Conservation (phyloP, 805 yeast species). For the Lipomyces sp. region DNA sequence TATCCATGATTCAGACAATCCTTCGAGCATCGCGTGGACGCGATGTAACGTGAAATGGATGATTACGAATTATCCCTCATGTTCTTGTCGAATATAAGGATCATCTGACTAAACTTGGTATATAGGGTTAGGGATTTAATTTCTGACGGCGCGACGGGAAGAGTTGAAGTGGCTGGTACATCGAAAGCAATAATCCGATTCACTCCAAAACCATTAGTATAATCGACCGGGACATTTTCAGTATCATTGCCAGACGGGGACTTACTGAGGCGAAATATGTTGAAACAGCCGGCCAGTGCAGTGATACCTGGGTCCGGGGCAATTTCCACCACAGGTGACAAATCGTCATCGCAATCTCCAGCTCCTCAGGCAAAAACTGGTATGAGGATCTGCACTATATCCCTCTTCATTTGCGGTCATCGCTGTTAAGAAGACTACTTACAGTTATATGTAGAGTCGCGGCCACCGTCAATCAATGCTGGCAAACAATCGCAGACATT, state of each 20-base stretch:
- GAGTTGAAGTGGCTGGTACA: not conserved
- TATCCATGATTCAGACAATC: not conserved
- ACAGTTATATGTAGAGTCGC: constrained; percentile 13
- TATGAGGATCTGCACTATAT: not conserved
- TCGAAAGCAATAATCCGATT: no score
- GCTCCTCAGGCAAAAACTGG: not conserved
- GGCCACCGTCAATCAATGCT: constrained; percentile 35
- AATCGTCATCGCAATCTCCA: constrained; percentile 3
- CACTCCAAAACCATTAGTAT: not conserved
- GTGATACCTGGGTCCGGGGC: not conserved
- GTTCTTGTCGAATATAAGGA: not conserved
- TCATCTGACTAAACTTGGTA: not conserved
- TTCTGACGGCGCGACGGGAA: not conserved
- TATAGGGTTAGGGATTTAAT: not conserved
- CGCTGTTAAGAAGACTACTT: not conserved
- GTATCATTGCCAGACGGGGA: no score
- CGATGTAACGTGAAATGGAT: not conserved
- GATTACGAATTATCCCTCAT: not conserved
- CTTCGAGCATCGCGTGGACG: not conserved
- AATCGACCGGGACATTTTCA: not conserved
- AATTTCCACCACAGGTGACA: not conserved
- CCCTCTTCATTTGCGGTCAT: not conserved
- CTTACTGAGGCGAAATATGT: not conserved
- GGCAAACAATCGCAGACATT: constrained; percentile 53
- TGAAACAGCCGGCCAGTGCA: constrained; percentile 5